Percentiles rank a stretch among this genome's conserved stretches.
Conservation (phyloP, 108 stramenopile genomes). For the Phaeodactylum tricornutum region DNA sequence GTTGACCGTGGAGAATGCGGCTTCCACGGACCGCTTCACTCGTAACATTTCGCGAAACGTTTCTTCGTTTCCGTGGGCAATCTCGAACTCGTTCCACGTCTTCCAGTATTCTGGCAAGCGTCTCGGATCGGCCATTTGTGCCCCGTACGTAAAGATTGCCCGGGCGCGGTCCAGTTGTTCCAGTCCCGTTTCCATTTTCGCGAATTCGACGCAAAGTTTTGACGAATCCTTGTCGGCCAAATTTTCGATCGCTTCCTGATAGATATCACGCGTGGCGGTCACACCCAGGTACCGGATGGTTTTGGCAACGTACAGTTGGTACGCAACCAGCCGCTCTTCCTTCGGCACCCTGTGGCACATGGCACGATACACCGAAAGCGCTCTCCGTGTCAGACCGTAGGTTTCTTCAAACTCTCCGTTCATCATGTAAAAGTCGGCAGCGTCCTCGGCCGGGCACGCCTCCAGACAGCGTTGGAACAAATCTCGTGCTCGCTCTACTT, state of each 20-base stretch:
- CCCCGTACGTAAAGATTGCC: constrained; percentile 80
- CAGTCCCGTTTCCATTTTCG: constrained; percentile 85
- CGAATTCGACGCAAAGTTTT: constrained; percentile 88
- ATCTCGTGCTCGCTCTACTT: constrained; percentile 89
- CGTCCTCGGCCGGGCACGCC: constrained; percentile 76
- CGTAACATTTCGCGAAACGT: constrained; percentile 97
- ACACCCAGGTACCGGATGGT: constrained; percentile 83
- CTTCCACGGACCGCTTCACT: constrained; percentile 88
- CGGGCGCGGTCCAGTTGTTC: constrained; percentile 95
- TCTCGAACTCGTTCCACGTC: constrained; percentile 97
- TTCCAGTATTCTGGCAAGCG: constrained; percentile 85
- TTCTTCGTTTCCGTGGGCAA: constrained; percentile 94
- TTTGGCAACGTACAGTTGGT: constrained; percentile 84
- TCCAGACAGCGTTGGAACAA: constrained; percentile 89
- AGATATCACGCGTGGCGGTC: constrained; percentile 83
- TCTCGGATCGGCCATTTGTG: constrained; percentile 93
- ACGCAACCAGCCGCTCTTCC: constrained; percentile 77
- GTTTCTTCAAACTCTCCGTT: constrained; percentile 94
- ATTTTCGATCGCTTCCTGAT: constrained; percentile 85
- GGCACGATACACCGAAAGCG: constrained; percentile 80
- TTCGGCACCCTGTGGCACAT: constrained; percentile 82
- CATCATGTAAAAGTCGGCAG: constrained; percentile 77
- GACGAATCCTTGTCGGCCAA: constrained; percentile 68
- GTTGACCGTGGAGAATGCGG: constrained; percentile 84
- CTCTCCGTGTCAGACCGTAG: constrained; percentile 89